phyloP scores from a whole-genome alignment of 768 basidiomycete species.

The Lactarius hatsudake region DNA sequence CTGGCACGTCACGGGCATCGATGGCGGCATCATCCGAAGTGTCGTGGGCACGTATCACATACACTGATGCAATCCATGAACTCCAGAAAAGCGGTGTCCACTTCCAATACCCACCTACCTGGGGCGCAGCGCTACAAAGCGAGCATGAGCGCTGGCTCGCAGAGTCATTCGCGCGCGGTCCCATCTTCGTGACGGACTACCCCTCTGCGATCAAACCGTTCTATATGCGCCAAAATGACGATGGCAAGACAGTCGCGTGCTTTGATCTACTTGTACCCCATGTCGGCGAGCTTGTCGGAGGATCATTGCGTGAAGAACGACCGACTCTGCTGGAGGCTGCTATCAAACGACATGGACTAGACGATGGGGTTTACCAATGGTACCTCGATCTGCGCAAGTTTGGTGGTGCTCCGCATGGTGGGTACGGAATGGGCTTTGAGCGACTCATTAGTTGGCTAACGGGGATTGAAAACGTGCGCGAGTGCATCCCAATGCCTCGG shows the following conservation, averaged over 20 bases:
- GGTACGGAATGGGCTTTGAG: slow-evolving; percentile 96
- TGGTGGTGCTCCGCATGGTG: slow-evolving; percentile 89
- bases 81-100: slow-evolving; percentile 42
- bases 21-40: slow-evolving; percentile 37
- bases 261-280: slow-evolving; percentile 91
- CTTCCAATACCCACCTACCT: slow-evolving; percentile 59
- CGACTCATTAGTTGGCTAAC: slow-evolving; percentile 83
- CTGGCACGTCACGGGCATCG: slow-evolving; percentile 36
- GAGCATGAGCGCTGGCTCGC: slow-evolving; percentile 95
- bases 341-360: slow-evolving; percentile 49
- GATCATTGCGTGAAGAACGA: slow-evolving; percentile 85
- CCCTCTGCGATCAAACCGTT: slow-evolving; percentile 85
- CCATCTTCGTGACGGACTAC: slow-evolving; percentile 92
- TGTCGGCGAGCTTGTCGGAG: slow-evolving; percentile 88
- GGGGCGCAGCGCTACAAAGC: slow-evolving; percentile 74
- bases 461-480: slow-evolving; percentile 87
- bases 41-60: slow-evolving; percentile 73
- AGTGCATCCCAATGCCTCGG: slow-evolving; percentile 89
- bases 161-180: slow-evolving; percentile 60
- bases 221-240: slow-evolving; percentile 82
- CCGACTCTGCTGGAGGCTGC: slow-evolving; percentile 46
- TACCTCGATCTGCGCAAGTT: slow-evolving; percentile 82
- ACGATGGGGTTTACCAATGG: slow-evolving; percentile 51
- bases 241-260: slow-evolving; percentile 72
- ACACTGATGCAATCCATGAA: slow-evolving; percentile 67